Evolutionary conservation across 305 asterid species (phyloP), one percentile per base, ranked within the genome.

Genomic region (Solanum chacoense): DNA sequence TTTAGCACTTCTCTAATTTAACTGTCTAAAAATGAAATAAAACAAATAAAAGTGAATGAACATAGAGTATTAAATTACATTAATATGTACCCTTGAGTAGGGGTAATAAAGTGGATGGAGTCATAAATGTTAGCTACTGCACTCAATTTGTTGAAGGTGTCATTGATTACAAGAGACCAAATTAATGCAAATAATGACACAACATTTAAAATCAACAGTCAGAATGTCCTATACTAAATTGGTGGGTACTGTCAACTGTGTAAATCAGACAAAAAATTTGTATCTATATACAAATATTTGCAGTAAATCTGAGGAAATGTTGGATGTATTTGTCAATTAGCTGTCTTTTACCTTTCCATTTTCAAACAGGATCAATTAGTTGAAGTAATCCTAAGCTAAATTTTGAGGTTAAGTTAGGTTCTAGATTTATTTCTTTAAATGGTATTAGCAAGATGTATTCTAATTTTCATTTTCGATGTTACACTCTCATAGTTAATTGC

Each of bases 141-240:
- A 50, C 42, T 20, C 42, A 80, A 81, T 81, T 81, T 81, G 72
- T 81, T 81, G 86, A 28, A 32, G 87, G 72, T 24, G 34, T 59
- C 85, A 79, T 88, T 86, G 20, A 88, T 83, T 37, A 20, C 77
- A 74, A 24, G 37, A 75, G 32, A 77, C 59, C 75, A 87, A 71
- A 22, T 16, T 37, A 67, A 28, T 75, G 50, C 31, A 71, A 34
- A 14, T 34, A 88, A 26, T 71, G 89, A 16, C 90, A 88, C 76
- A 83, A 16, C 26, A 26, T 59, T 86, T 71, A 89, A 42, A 87
- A 38, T 80, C 34, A 28, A 35, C 90, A 83, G 90, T 88, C 87
- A 3, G 87, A 38, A 89, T 90, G 91, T 89, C 91, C 89, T 89
- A 40, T 42, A 87, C 37, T 81, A 22, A 73, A 73, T 77, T 32